Evolutionary conservation across 2,329 filamentous ascomycete genomes (phyloP).

Genomic region (Ophiostoma triangulosporum): DNA sequence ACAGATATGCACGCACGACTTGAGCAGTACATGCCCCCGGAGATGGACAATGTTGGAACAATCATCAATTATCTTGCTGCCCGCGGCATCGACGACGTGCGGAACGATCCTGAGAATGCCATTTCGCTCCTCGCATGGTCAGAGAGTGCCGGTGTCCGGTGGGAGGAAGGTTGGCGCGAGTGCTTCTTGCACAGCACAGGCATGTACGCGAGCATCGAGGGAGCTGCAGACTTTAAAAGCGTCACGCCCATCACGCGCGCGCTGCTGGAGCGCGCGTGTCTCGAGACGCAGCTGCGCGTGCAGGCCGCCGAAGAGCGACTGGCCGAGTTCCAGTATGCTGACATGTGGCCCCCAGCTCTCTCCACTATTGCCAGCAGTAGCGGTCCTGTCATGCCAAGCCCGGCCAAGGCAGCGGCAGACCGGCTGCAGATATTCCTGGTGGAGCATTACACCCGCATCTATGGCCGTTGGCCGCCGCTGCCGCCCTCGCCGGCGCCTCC

Average conservation of each 20-base stretch:
- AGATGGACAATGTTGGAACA: conserved; percentile 42
- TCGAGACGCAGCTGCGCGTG: conserved; percentile 48
- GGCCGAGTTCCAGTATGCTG: conserved; percentile 43
- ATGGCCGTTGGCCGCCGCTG: conserved; percentile 45
- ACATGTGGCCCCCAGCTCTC: conserved; percentile 41
- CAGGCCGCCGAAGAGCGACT: conserved; percentile 49
- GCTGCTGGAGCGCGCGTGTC: conserved; percentile 46
- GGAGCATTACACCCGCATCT: conserved; percentile 40
- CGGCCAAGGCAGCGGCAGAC: conserved; percentile 42
- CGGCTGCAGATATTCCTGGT: conserved; percentile 47
- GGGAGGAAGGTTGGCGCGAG: conserved; percentile 55
- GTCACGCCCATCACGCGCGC: conserved; percentile 49
- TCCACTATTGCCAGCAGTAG: conserved; percentile 17
- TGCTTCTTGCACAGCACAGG: conserved; percentile 54
- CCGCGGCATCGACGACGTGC: conserved; percentile 49
- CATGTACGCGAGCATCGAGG: conserved; percentile 42
- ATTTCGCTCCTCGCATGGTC: conserved; percentile 52
- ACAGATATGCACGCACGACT: conserved; percentile 48
- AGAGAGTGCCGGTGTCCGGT: conserved; percentile 46
- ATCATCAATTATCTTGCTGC: conserved; percentile 47
- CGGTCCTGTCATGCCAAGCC: conserved; percentile 19
- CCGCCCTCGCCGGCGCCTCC: conserved; percentile 10
- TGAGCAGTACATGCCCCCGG: conserved; percentile 41
- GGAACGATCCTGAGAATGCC: conserved; percentile 45
- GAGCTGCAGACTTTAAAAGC: conserved; percentile 40